These are phyloP conservation scores for Phytopythium vexans DNA, from an alignment of 352 stramenopile species.

Conservation along the genomic window DNA sequence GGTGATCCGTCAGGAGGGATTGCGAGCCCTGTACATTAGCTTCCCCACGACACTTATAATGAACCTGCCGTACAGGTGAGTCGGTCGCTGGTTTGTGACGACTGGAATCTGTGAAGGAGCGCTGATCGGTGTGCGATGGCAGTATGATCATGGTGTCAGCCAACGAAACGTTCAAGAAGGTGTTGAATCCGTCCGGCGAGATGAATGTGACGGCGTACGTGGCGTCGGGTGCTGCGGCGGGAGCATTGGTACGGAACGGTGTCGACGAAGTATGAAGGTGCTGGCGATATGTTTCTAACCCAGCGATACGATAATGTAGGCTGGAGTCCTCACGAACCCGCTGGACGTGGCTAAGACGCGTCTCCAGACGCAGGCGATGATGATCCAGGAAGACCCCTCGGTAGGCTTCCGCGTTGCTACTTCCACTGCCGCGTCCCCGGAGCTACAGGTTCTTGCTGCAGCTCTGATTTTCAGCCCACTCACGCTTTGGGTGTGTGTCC, in stretches of 20 bases:
- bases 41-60: slow-evolving; percentile 98
- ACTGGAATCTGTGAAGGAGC: background rate
- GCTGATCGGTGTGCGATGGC: background rate
- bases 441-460: slow-evolving; percentile 54
- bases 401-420: slow-evolving; percentile 37
- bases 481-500: slow-evolving; percentile 38
- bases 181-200: slow-evolving; percentile 84
- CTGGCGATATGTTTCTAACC: background rate
- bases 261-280: background rate
- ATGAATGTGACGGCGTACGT: slow-evolving; percentile 92
- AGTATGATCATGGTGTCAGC: slow-evolving; percentile 97
- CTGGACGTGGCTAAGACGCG: slow-evolving; percentile 99
- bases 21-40: slow-evolving; percentile 89
- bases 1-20: slow-evolving; percentile 74
- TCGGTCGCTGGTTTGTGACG: background rate
- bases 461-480: slow-evolving; percentile 16
- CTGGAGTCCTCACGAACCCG: slow-evolving; percentile 92
- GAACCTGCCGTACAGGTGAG: slow-evolving; percentile 96
- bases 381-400: slow-evolving; percentile 54
- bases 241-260: slow-evolving; percentile 76
- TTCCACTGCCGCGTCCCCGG: slow-evolving; percentile 24
- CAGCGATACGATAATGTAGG: slow-evolving; percentile 15
- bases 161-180: slow-evolving; percentile 97
- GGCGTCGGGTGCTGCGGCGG: slow-evolving; percentile 90
- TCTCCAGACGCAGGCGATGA: slow-evolving; percentile 93